phyloP scores from a whole-genome alignment of 2,329 filamentous ascomycete species.

The Colletotrichum sp. region DNA sequence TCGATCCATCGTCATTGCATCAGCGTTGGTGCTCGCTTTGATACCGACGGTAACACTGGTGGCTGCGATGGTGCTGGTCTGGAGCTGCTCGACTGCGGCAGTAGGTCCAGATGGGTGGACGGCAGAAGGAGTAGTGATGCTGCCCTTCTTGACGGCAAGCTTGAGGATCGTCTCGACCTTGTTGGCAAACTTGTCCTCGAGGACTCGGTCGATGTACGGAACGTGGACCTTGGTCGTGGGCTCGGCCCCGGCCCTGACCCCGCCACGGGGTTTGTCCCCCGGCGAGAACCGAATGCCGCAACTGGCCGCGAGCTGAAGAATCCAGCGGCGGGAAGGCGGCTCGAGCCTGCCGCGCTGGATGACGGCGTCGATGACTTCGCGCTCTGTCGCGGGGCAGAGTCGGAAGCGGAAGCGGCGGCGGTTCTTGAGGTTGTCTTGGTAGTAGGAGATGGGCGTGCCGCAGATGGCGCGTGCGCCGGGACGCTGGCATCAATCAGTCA shows the following conservation, averaged over 20 bases:
- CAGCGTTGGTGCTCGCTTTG: neutral
- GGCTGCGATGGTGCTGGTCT: neutral
- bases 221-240: neutral
- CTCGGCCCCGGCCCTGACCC: neutral
- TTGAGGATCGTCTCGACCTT: neutral
- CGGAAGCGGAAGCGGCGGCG: neutral
- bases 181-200: neutral
- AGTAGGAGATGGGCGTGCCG: neutral
- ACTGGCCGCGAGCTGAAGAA: neutral
- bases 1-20: neutral
- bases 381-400: neutral
- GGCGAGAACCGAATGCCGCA: neutral
- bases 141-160: neutral
- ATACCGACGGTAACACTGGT: neutral
- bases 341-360: neutral
- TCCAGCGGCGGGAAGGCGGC: neutral
- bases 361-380: neutral
- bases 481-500: neutral
- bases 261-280: neutral
- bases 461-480: neutral
- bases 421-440: neutral
- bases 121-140: neutral
- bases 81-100: neutral
- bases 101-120: neutral
- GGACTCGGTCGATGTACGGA: neutral